Evolutionary conservation across 306 rosid genomes (phyloP).

Genomic region (Trifolium fragiferum): DNA sequence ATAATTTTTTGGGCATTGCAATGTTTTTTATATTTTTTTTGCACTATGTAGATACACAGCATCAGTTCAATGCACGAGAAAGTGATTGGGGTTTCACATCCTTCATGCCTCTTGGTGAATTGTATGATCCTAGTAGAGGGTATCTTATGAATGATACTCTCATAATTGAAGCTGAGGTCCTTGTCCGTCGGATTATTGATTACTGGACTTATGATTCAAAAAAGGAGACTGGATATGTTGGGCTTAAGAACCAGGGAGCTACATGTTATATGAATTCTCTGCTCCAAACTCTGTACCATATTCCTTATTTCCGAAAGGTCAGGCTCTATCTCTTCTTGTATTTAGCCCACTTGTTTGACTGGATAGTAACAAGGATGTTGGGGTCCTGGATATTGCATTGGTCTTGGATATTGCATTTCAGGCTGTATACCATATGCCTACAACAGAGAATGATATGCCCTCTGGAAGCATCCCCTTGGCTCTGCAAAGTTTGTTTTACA

Average conservation of each 20-base stretch:
- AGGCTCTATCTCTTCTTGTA: conserved; percentile 29
- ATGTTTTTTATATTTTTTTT: conserved; percentile 44
- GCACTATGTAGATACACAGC: conserved; percentile 76
- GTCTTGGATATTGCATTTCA: conserved; percentile 53
- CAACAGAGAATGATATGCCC: conserved; percentile 91
- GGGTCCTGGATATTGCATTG: conserved; percentile 45
- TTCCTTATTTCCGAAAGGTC: conserved; percentile 91
- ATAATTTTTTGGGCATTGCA: conserved; percentile 32
- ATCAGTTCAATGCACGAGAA: conserved; percentile 88
- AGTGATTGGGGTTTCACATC: conserved; percentile 98
- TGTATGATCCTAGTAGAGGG: conserved; percentile 82
- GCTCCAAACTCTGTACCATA: conserved; percentile 85
- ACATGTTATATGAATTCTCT: conserved; percentile 93
- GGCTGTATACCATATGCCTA: conserved; percentile 97
- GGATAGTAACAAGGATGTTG: conserved; percentile 36
- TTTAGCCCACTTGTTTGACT: conserved; percentile 33
- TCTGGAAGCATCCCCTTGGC: conserved; percentile 91
- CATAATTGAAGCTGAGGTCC: conserved; percentile 83
- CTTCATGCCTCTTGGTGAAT: conserved; percentile 86
- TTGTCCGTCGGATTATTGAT: conserved; percentile 82
- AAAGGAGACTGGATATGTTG: conserved; percentile 91
- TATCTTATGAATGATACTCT: conserved; percentile 78
- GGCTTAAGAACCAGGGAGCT: conserved; percentile 95
- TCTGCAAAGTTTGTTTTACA: conserved; percentile 84
- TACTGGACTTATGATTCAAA: conserved; percentile 89